Conservation (phyloP, 345 rosid species). For the Melaleuca alternifolia region DNA sequence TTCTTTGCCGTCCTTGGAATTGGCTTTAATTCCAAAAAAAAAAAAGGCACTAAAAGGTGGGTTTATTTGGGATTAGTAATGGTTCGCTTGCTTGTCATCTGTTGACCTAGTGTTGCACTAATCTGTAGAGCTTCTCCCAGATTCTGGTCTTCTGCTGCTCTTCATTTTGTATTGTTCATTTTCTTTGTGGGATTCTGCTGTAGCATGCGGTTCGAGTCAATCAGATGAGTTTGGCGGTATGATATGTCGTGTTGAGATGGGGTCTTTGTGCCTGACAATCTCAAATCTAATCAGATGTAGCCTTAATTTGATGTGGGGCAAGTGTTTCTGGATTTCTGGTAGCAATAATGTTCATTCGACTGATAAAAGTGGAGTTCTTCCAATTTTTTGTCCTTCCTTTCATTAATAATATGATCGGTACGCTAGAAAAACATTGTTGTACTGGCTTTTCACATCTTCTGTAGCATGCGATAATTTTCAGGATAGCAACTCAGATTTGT, state of each 20-base stretch:
- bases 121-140: not conserved
- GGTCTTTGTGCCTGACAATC: not conserved
- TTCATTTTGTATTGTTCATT: not conserved
- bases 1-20: not conserved
- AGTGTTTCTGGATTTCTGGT: not conserved
- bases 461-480: not conserved
- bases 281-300: not conserved
- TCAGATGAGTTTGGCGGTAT: not conserved
- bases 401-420: not conserved
- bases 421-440: not conserved
- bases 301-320: not conserved
- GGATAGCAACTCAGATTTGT: not conserved
- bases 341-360: not conserved
- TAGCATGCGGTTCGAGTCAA: not conserved
- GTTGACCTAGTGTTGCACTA: not conserved
- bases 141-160: not conserved
- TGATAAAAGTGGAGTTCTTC: not conserved
- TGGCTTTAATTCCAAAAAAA: not conserved
- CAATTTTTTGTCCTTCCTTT: not conserved
- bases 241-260: not conserved
- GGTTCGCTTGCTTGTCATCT: not conserved
- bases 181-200: not conserved
- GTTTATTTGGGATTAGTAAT: not conserved
- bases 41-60: not conserved
- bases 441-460: not conserved